Percentiles rank a stretch among this genome's conserved stretches.
phyloP scores from a whole-genome alignment of 2,329 filamentous ascomycete genomes.

The Pseudogymnoascus sp. region DNA sequence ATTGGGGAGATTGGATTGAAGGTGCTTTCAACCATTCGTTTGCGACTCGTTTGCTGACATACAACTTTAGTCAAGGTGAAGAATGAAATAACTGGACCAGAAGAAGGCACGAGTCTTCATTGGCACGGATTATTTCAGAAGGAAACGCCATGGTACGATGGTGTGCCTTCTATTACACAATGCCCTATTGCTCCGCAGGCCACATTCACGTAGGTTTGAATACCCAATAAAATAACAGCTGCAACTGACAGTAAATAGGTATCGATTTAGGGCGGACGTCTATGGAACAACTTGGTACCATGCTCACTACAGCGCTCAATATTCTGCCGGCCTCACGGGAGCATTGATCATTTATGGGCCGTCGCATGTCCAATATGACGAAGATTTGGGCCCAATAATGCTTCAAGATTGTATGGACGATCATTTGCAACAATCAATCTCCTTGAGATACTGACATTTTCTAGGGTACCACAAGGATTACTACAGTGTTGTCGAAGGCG shows the following conservation, averaged over 20 bases:
- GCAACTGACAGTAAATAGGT: constrained; percentile 19
- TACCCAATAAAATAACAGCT: not conserved
- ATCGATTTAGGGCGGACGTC: constrained; percentile 22
- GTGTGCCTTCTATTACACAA: constrained; percentile 43
- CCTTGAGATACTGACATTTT: not conserved
- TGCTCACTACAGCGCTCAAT: constrained; percentile 45
- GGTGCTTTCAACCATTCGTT: not conserved
- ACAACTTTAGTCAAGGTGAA: constrained; percentile 28
- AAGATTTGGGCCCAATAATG: constrained; percentile 43
- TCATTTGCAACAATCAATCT: not conserved
- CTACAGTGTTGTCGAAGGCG: constrained; percentile 35
- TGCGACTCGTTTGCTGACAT: not conserved
- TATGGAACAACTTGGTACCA: constrained; percentile 52
- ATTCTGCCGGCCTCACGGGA: constrained; percentile 43
- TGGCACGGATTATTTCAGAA: constrained; percentile 41
- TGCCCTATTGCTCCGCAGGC: constrained; percentile 52
- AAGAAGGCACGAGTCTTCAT: constrained; percentile 40
- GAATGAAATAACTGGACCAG: constrained; percentile 26
- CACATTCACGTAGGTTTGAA: not conserved
- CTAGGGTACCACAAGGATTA: constrained; percentile 32
- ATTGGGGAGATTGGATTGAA: constrained; percentile 29
- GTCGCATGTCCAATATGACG: constrained; percentile 48
- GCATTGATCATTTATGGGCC: constrained; percentile 55
- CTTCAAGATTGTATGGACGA: not conserved
- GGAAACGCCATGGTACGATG: constrained; percentile 34